Conservation (phyloP, 2,329 filamentous ascomycete genomes). For the Colletotrichum lupini region DNA sequence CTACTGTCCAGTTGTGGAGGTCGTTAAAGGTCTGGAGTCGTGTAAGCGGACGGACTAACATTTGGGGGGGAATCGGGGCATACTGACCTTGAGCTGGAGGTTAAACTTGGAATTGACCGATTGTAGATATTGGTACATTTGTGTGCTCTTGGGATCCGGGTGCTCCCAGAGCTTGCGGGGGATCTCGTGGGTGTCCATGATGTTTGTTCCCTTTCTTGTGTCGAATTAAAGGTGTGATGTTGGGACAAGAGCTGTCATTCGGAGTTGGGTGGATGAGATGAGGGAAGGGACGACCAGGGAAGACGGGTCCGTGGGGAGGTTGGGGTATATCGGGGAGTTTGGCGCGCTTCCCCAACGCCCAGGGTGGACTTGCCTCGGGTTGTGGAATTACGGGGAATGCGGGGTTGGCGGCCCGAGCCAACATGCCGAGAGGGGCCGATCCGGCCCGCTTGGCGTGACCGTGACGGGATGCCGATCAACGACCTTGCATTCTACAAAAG, state of each 20-base stretch:
- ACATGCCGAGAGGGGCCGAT: slow-evolving; percentile 7
- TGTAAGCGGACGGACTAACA: slow-evolving; percentile 14
- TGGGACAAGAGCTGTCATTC: not conserved
- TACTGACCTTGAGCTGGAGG: slow-evolving; percentile 65
- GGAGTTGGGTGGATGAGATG: not conserved
- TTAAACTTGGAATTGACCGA: slow-evolving; percentile 68
- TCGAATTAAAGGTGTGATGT: not conserved
- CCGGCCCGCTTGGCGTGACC: not conserved
- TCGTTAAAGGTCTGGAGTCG: slow-evolving; percentile 70
- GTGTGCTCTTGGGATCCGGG: slow-evolving; percentile 67
- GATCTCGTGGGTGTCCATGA: slow-evolving; percentile 48
- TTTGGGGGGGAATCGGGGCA: not conserved
- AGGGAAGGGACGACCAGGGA: not conserved
- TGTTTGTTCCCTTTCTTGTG: not conserved
- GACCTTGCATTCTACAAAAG: no score
- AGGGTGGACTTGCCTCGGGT: slow-evolving; percentile 28
- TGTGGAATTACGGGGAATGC: slow-evolving; percentile 27
- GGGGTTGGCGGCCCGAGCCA: slow-evolving; percentile 28
- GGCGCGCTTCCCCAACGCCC: slow-evolving; percentile 29
- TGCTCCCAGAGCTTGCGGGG: slow-evolving; percentile 78
- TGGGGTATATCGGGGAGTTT: not conserved
- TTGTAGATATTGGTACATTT: slow-evolving; percentile 76
- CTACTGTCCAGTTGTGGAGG: slow-evolving; percentile 76
- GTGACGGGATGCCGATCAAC: not conserved
- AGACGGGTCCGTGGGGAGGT: not conserved